phyloP scores from a whole-genome alignment of 139 green algal species.

The Asterochloris sp. region DNA sequence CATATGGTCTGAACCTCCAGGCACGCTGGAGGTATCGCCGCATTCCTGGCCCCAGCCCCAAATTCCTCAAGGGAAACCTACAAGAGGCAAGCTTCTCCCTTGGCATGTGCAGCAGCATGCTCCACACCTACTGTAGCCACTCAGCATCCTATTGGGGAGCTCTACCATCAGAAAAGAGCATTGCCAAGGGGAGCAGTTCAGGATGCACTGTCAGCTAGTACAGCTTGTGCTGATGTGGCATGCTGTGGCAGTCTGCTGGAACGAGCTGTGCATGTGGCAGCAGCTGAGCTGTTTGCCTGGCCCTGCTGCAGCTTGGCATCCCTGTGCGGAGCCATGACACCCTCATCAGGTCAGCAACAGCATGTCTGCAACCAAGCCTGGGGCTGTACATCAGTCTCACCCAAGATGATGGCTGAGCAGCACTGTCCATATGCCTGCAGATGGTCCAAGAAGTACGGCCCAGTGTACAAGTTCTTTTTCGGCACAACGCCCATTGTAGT shows the following conservation, averaged over 20 bases:
- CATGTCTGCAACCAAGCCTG: not conserved
- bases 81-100: not conserved
- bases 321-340: no score
- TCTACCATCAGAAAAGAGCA: no score
- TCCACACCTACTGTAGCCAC: no score
- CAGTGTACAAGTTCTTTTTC: slow-evolving; percentile 12
- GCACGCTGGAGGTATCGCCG: slow-evolving; percentile 1
- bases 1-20: not conserved
- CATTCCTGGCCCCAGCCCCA: not conserved
- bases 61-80: slow-evolving; percentile 5
- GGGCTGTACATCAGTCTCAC: not conserved
- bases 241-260: no score
- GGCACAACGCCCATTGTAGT: slow-evolving; percentile 3
- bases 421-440: not conserved
- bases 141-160: no score
- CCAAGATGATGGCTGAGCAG: not conserved
- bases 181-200: no score
- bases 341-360: no score
- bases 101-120: no score
- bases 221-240: no score
- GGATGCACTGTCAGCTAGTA: no score
- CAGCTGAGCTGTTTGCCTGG: not conserved
- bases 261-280: not conserved
- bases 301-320: not conserved
- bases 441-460: slow-evolving; percentile 7